Evolutionary conservation across 2,329 filamentous ascomycete genomes (phyloP).

Genomic region (Reticulascus tulasneorum): DNA sequence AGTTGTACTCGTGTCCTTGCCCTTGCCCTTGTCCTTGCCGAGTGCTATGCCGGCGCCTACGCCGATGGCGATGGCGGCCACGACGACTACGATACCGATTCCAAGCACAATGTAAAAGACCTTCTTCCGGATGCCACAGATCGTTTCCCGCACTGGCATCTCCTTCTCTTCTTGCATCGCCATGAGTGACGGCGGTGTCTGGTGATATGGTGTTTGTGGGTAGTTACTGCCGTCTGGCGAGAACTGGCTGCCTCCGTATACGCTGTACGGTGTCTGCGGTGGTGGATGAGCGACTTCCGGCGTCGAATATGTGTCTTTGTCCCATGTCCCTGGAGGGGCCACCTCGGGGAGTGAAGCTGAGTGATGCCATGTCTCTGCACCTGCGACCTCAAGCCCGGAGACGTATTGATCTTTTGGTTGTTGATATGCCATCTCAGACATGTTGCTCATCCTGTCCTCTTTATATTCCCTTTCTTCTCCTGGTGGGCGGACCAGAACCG

Average conservation of each 20-base stretch:
- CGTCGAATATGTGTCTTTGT: conserved; percentile 4
- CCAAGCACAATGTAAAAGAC: conserved; percentile 17
- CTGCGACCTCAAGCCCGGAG: conserved; percentile 9
- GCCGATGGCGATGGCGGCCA: conserved; percentile 18
- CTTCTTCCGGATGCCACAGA: conserved; percentile 18
- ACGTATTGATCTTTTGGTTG: conserved; percentile 4
- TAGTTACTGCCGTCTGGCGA: conserved; percentile 2
- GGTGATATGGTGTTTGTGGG: conserved; percentile 5
- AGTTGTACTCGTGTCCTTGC: too few species aligned
- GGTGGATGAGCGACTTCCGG: conserved; percentile 7
- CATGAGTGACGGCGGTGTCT: not conserved
- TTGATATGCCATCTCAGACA: not conserved
- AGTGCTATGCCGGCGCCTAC: conserved; percentile 18
- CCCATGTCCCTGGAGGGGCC: conserved; percentile 1
- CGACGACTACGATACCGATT: conserved; percentile 13
- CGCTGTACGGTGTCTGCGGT: conserved; percentile 3
- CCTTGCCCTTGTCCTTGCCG: not conserved
- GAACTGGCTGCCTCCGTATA: conserved; percentile 5
- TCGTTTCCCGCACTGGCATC: conserved; percentile 5
- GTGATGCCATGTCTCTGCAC: too few species aligned
- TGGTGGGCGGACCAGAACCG: too few species aligned
- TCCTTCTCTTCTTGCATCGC: conserved; percentile 1
- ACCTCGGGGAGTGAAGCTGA: conserved; percentile 6
- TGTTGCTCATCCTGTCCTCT: not conserved
- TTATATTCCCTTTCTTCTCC: too few species aligned